A percentile compares a stretch with the other conserved stretches of the same genome.
These are phyloP conservation scores for Verticillium klebahnii DNA, from an alignment of 2,329 filamentous ascomycete species.

Conservation along the genomic window DNA sequence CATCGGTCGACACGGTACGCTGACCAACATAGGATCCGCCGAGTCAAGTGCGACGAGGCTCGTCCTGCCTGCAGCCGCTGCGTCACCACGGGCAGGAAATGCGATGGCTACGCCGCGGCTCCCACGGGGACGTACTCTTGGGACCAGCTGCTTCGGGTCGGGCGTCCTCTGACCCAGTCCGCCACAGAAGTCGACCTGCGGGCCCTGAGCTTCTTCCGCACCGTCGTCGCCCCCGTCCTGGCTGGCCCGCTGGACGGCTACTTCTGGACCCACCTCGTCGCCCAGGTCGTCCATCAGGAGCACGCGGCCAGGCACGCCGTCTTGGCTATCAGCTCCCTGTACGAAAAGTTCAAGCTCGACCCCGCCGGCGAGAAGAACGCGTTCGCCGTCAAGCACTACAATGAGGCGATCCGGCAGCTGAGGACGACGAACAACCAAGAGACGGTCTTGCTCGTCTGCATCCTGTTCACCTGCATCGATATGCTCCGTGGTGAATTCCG, in stretches of 20 bases:
- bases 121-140: slow-evolving; percentile 19
- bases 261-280: slow-evolving; percentile 35
- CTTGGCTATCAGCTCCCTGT: slow-evolving; percentile 33
- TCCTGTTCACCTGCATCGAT: slow-evolving; percentile 40
- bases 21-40: slow-evolving; percentile 16
- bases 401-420: slow-evolving; percentile 30
- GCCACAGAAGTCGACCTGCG: slow-evolving; percentile 23
- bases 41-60: slow-evolving; percentile 27
- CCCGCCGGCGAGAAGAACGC: slow-evolving; percentile 14
- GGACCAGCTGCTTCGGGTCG: slow-evolving; percentile 26
- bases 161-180: slow-evolving; percentile 14
- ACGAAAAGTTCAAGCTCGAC: slow-evolving; percentile 22
- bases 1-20: neutral
- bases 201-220: slow-evolving; percentile 31
- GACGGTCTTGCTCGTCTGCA: slow-evolving; percentile 31
- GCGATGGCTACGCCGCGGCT: slow-evolving; percentile 23
- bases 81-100: slow-evolving; percentile 18
- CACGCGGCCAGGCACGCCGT: slow-evolving; percentile 22
- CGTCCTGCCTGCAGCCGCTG: slow-evolving; percentile 22
- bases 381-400: slow-evolving; percentile 35
- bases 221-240: slow-evolving; percentile 28
- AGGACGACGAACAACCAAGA: slow-evolving; percentile 20
- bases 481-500: slow-evolving; percentile 30
- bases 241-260: slow-evolving; percentile 29
- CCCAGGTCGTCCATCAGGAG: slow-evolving; percentile 28